These are phyloP conservation scores for Lichina pygmaea DNA, from an alignment of 495 filamentous ascomycete species.

Conservation along the genomic window DNA sequence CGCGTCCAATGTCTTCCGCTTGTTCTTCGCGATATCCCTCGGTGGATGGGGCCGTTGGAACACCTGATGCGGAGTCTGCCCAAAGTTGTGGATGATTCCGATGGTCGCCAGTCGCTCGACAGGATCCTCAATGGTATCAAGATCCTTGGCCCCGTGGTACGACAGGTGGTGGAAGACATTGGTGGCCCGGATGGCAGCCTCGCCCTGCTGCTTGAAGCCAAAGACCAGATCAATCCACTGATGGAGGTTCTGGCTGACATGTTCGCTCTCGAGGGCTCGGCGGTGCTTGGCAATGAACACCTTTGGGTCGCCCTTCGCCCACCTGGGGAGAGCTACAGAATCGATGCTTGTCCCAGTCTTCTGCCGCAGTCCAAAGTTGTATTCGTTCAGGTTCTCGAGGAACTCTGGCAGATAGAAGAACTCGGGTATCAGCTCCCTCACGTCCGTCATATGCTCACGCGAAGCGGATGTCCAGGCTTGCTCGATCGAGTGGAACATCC, in stretches of 20 bases:
- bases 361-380: constrained; percentile 75
- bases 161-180: constrained; percentile 94
- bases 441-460: constrained; percentile 70
- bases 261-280: constrained; percentile 79
- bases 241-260: constrained; percentile 74
- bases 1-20: constrained; percentile 43
- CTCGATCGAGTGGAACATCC: constrained; percentile 79
- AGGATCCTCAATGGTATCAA: constrained; percentile 75
- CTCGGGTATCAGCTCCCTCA: constrained; percentile 79
- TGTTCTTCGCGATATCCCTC: constrained; percentile 35
- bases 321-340: constrained; percentile 65
- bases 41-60: constrained; percentile 56
- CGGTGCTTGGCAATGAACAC: constrained; percentile 88
- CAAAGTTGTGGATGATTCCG: constrained; percentile 94
- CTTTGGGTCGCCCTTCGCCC: constrained; percentile 91
- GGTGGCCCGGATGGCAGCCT: constrained; percentile 68
- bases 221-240: constrained; percentile 94
- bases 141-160: constrained; percentile 77
- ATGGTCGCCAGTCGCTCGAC: constrained; percentile 66
- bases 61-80: constrained; percentile 86
- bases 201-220: constrained; percentile 81
- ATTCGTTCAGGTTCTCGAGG: constrained; percentile 68
- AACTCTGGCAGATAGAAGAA: constrained; percentile 96
- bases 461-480: constrained; percentile 84
- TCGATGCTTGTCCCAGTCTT: constrained; percentile 53